phyloP scores from a whole-genome alignment of 2,329 filamentous ascomycete species.

The Teratosphaeria destructans region DNA sequence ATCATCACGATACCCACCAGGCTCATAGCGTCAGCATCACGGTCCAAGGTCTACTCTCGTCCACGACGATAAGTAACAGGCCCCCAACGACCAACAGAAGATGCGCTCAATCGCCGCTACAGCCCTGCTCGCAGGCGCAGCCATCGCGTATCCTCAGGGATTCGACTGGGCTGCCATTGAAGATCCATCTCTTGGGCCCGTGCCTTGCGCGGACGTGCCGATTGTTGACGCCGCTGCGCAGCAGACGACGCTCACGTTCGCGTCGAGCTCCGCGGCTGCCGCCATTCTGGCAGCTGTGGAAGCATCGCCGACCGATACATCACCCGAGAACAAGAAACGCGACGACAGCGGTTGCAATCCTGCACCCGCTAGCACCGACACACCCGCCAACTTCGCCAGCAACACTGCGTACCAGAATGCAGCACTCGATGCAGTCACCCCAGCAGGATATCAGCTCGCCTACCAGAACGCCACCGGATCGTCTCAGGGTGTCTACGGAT shows the following conservation, averaged over 20 bases:
- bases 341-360: neutral
- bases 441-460: constrained; percentile 10
- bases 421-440: constrained; percentile 7
- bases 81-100: neutral
- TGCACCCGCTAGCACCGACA: constrained; percentile 7
- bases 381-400: constrained; percentile 8
- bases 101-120: constrained; percentile 9
- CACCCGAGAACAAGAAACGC: constrained; percentile 7
- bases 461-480: constrained; percentile 11
- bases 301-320: constrained; percentile 11
- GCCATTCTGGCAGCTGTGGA: constrained; percentile 11
- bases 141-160: constrained; percentile 14
- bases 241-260: constrained; percentile 9
- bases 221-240: constrained; percentile 10
- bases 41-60: neutral
- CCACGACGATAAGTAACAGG: neutral
- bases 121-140: constrained; percentile 11
- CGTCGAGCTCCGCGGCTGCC: constrained; percentile 7
- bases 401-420: constrained; percentile 8
- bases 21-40: neutral
- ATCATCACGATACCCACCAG: neutral
- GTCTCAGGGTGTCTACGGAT: constrained; percentile 11
- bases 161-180: constrained; percentile 14
- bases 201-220: constrained; percentile 9
- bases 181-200: constrained; percentile 2